Base-by-base conservation (phyloP, 805 yeast genomes). In the Candida maltosa region DNA sequence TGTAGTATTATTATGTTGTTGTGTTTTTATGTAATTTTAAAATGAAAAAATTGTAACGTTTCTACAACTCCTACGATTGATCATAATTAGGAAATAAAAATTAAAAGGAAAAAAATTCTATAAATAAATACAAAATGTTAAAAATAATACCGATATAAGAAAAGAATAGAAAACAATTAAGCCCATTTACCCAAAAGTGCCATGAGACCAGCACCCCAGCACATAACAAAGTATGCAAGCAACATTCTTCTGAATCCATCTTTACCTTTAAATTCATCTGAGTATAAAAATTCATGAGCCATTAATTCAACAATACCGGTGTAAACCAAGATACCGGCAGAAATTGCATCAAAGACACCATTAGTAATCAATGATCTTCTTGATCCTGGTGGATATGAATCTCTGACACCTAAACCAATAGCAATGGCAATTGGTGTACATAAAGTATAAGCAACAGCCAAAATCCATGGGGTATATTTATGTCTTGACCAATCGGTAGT, bases 391-490 rank as follows among this genome's bases (percentile, higher is more conserved):
- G 73, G 69, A 51, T 78, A 83, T 6, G 78, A 56, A 25, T 70
- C 56, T 49, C 91, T 74, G 4, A 83, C 85, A 29, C 88, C 88
- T 23, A 87, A 59, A 26, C 95, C 96, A 46, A 83, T 77, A 3
- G 83, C 88, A 46, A 83, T 74, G 3, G 91, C 83, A 30, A 83
- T 61, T 1, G 95, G 94, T 0, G 93, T 81, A 10, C 82, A 69
- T 4, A 83, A 29, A 2, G 77, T 58, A 51, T 66, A 81, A 6
- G 59, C 75, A 2, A 56, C 11, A n/a, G 75, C 74, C 42, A 76
- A 56, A 0, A 74, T n/a, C 76, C 81, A 76, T 12, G 87, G 87
- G 1, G 81, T 72, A 45, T 50, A 61, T 43, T 68, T 62, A 26
- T 56, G 58, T 22, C 45, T 47, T 4, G 66, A 65, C 71, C 71